phyloP scores from a whole-genome alignment of 495 filamentous ascomycete genomes.

The Penicillium macrosclerotiorum region DNA sequence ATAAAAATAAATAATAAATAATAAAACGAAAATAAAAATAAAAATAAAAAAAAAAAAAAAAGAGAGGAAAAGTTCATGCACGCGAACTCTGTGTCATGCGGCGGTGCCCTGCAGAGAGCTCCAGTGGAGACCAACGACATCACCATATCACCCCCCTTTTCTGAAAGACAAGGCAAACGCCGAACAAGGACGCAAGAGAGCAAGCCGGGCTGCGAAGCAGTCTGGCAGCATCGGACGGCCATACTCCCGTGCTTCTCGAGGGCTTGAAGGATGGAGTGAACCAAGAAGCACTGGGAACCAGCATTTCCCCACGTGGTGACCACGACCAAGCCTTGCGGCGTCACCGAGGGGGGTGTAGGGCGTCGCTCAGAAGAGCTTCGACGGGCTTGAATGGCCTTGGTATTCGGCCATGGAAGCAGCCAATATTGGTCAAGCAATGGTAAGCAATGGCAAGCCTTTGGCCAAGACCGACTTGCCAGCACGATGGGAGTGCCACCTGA shows the following conservation, averaged over 20 bases:
- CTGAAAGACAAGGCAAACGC: background rate
- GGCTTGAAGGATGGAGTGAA: no score
- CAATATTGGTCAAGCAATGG: conserved; percentile 1
- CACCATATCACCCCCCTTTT: no score
- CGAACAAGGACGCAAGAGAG: no score
- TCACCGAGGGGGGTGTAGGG: background rate
- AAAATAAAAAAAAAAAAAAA: no score
- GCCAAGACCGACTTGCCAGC: background rate
- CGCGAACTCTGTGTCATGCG: background rate
- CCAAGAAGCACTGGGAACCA: no score
- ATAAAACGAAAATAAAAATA: conserved; percentile 2
- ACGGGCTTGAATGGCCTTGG: background rate
- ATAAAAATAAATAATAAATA: conserved; percentile 1
- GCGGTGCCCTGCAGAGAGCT: conserved; percentile 2
- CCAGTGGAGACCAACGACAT: background rate
- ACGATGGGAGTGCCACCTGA: background rate
- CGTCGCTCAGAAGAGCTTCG: no score
- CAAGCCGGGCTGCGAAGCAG: no score
- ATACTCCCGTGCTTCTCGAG: no score
- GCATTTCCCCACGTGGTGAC: conserved; percentile 2
- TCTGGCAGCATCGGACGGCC: no score
- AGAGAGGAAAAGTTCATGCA: conserved; percentile 10
- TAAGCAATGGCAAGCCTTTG: background rate
- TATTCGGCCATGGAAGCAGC: background rate
- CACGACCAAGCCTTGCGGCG: background rate